Percentiles rank a stretch among this genome's conserved stretches.
These are phyloP conservation scores for Pseudogymnoascus sp. DNA, from an alignment of 2,329 filamentous ascomycete genomes.

Conservation along the genomic window DNA sequence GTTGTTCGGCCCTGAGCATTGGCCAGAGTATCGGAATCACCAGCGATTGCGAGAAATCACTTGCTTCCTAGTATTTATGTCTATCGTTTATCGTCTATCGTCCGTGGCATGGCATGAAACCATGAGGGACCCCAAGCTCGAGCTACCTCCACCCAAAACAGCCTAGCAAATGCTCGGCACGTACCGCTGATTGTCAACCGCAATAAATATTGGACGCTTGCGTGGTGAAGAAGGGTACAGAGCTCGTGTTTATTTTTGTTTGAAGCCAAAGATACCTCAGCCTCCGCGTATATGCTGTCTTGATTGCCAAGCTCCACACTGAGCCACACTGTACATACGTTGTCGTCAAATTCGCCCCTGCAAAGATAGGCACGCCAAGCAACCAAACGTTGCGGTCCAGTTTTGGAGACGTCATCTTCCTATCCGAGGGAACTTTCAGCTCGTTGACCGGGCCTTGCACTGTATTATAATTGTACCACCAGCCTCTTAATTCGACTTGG, in stretches of 20 bases:
- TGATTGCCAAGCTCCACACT: neutral
- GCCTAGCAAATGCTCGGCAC: slow-evolving; percentile 4
- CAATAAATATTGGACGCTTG: slow-evolving; percentile 5
- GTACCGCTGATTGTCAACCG: slow-evolving; percentile 9
- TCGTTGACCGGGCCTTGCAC: neutral
- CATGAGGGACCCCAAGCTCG: neutral
- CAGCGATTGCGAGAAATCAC: neutral
- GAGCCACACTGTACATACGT: slow-evolving; percentile 6
- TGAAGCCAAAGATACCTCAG: neutral
- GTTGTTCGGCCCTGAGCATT: neutral
- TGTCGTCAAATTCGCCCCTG: neutral
- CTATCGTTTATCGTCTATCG: neutral
- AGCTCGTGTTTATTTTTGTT: neutral
- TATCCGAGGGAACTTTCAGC: neutral
- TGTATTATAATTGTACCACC: slow-evolving; percentile 7
- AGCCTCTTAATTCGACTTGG: neutral
- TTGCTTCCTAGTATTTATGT: neutral
- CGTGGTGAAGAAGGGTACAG: neutral
- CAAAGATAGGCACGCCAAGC: slow-evolving; percentile 2
- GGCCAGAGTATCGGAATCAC: neutral
- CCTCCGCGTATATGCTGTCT: neutral
- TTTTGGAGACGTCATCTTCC: slow-evolving; percentile 1
- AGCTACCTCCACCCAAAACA: slow-evolving; percentile 7
- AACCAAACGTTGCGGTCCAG: neutral
- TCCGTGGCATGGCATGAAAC: slow-evolving; percentile 1